Conservation (phyloP, 805 yeast genomes). For the Candida pseudofarinosa region DNA sequence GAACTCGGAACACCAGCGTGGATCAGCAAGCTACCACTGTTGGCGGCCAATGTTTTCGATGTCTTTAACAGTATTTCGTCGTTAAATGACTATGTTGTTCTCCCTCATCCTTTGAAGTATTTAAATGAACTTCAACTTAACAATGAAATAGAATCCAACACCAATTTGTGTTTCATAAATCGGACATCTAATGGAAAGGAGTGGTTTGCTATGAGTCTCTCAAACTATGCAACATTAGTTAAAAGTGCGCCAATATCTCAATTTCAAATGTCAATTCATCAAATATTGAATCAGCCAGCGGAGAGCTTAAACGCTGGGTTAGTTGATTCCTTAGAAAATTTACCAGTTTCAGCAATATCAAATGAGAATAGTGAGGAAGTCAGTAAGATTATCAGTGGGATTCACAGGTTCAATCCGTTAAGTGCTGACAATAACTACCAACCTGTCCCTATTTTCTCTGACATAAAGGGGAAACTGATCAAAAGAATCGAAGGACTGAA, state of each 20-base stretch:
- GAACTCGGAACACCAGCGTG: slow-evolving; percentile 71
- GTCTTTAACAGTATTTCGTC: slow-evolving; percentile 38
- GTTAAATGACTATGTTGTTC: slow-evolving; percentile 39
- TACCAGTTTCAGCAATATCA: slow-evolving; percentile 21
- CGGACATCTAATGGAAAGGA: slow-evolving; percentile 59
- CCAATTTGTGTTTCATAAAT: slow-evolving; percentile 55
- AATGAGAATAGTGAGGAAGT: not conserved
- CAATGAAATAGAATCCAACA: slow-evolving; percentile 14
- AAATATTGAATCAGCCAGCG: slow-evolving; percentile 16
- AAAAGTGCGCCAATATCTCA: slow-evolving; percentile 72
- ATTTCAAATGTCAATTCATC: slow-evolving; percentile 43
- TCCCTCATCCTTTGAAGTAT: slow-evolving; percentile 66
- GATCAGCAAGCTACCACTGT: slow-evolving; percentile 69
- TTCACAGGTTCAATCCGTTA: slow-evolving; percentile 30
- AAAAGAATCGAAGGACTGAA: slow-evolving; percentile 25
- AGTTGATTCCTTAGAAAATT: slow-evolving; percentile 14
- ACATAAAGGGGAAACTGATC: slow-evolving; percentile 6
- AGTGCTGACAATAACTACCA: slow-evolving; percentile 29
- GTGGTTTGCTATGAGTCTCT: slow-evolving; percentile 85
- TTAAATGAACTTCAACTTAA: slow-evolving; percentile 27
- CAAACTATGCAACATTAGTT: slow-evolving; percentile 75
- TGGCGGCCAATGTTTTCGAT: slow-evolving; percentile 78
- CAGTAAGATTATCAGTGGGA: slow-evolving; percentile 25
- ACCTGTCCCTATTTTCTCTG: slow-evolving; percentile 29
- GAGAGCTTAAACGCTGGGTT: slow-evolving; percentile 10